Conservation (phyloP, 1,284 basidiomycete genomes). For the Irpex sp. region DNA sequence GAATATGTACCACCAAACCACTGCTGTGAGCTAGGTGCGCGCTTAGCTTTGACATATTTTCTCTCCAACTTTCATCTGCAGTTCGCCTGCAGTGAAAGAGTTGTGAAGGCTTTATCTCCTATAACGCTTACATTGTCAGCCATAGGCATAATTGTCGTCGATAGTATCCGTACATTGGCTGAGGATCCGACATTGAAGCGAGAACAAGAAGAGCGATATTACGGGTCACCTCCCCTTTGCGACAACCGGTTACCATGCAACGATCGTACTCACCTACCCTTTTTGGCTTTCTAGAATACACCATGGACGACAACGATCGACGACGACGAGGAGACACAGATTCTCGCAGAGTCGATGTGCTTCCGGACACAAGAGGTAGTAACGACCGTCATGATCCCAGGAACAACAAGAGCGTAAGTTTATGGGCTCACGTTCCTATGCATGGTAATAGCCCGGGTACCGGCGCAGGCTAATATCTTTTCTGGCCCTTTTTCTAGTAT, state of each 20-base stretch:
- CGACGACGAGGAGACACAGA: neutral
- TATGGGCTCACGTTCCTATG: neutral
- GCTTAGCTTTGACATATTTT: too few relatives aligned
- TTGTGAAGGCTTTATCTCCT: neutral
- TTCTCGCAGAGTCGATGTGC: neutral
- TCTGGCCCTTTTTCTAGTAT: neutral
- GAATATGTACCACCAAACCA: neutral
- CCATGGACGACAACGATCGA: slow-evolving; percentile 14
- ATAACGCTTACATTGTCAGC: neutral
- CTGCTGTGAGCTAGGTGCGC: too few relatives aligned
- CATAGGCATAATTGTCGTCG: neutral
- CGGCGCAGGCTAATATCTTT: neutral
- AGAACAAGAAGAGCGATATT: neutral
- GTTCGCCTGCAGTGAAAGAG: neutral
- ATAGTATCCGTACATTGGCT: neutral
- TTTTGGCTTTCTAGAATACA: slow-evolving; percentile 15
- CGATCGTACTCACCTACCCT: slow-evolving; percentile 12
- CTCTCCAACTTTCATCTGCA: too few relatives aligned
- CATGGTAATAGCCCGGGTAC: neutral
- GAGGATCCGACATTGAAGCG: neutral
- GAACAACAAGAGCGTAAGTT: neutral
- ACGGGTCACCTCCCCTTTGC: neutral
- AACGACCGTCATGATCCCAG: slow-evolving; percentile 7
- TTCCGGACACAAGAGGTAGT: neutral
- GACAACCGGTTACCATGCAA: slow-evolving; percentile 12